A percentile compares a stretch with the other conserved stretches of the same genome.
phyloP scores from a whole-genome alignment of 352 stramenopile species.

The Pythium chondricola region DNA sequence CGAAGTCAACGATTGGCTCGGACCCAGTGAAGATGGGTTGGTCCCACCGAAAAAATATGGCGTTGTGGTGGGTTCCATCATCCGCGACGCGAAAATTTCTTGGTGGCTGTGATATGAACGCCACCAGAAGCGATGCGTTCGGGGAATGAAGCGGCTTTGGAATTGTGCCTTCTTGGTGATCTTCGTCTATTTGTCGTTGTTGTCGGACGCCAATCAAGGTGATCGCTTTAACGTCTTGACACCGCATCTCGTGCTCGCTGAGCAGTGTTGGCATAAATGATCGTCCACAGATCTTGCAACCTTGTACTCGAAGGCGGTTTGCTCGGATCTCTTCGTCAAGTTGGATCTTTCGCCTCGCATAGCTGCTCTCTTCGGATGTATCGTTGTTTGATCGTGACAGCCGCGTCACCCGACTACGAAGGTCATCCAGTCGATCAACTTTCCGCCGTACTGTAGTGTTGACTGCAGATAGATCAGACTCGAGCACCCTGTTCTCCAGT shows the following conservation, averaged over 20 bases:
- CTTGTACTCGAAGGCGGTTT: slow-evolving; percentile 17
- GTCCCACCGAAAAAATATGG: slow-evolving; percentile 48
- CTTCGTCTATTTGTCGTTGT: neutral
- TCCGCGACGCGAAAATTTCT: slow-evolving; percentile 39
- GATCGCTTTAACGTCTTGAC: slow-evolving; percentile 8
- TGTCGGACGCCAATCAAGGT: slow-evolving; percentile 3
- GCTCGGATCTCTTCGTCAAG: slow-evolving; percentile 32
- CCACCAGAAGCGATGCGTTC: neutral
- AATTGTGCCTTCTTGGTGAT: neutral
- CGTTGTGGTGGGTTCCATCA: slow-evolving; percentile 31
- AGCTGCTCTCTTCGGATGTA: slow-evolving; percentile 29
- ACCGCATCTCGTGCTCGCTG: slow-evolving; percentile 25
- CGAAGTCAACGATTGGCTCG: slow-evolving; percentile 57
- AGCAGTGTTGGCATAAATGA: slow-evolving; percentile 29
- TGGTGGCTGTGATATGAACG: slow-evolving; percentile 60
- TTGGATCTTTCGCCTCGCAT: slow-evolving; percentile 34
- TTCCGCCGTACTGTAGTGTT: slow-evolving; percentile 46
- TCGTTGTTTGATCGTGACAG: slow-evolving; percentile 38
- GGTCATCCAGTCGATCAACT: slow-evolving; percentile 31
- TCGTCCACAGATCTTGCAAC: slow-evolving; percentile 28
- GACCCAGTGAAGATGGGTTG: slow-evolving; percentile 68
- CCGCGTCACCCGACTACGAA: slow-evolving; percentile 39
- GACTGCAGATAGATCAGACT: slow-evolving; percentile 26
- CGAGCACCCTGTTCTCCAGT: slow-evolving; percentile 31
- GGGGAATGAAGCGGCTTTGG: neutral